Evolutionary conservation across 768 basidiomycete species (phyloP).

Genomic region (Leccinellum albellum): DNA sequence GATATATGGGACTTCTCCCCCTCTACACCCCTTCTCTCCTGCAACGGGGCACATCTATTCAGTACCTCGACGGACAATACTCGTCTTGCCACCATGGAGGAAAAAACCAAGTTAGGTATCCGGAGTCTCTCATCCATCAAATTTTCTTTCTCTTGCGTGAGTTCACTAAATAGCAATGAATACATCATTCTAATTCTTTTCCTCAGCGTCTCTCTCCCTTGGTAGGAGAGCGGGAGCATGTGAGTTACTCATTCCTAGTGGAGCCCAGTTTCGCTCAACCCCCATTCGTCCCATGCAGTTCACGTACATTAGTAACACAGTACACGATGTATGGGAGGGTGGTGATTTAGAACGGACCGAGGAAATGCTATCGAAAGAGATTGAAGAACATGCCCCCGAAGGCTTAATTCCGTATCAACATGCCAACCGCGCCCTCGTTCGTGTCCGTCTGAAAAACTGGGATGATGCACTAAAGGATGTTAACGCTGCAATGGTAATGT

Average conservation of each 20-base stretch:
- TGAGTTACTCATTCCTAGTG: background rate
- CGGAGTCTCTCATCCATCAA: background rate
- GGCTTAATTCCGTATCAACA: background rate
- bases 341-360: conserved; percentile 7
- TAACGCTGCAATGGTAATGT: background rate
- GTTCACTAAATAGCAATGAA: background rate
- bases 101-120: background rate
- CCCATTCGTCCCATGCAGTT: conserved; percentile 2
- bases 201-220: conserved; percentile 5
- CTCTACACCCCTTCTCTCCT: background rate
- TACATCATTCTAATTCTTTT: background rate
- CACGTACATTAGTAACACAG: conserved; percentile 6
- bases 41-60: background rate
- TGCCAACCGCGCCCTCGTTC: conserved; percentile 18
- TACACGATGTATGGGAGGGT: conserved; percentile 2
- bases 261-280: background rate
- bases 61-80: conserved; percentile 4
- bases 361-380: conserved; percentile 8
- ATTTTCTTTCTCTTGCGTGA: conserved; percentile 2
- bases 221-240: background rate
- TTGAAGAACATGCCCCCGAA: background rate
- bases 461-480: conserved; percentile 7
- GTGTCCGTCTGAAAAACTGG: conserved; percentile 1
- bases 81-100: conserved; percentile 1
- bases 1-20: conserved; percentile 1